Conservation (phyloP, 306 rosid species). For the Hylodesmum podocarpum region DNA sequence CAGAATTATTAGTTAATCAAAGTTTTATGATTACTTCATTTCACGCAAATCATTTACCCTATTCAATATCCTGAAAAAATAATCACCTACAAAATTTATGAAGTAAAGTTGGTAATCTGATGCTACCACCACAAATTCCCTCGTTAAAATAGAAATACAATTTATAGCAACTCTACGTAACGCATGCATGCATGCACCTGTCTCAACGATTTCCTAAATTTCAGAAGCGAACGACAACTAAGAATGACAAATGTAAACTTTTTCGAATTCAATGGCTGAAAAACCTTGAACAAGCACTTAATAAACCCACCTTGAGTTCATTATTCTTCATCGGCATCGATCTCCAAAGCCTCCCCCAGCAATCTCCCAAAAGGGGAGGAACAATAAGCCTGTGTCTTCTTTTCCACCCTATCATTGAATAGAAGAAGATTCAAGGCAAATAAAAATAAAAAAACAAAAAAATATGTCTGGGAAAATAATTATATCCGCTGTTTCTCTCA, state of each 20-base stretch:
- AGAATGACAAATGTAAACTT: neutral
- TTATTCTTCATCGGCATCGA: neutral
- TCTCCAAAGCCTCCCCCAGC: neutral
- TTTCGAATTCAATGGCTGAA: neutral
- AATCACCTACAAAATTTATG: no score
- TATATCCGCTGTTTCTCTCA: conserved; percentile 47
- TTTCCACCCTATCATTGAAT: neutral
- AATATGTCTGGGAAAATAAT: conserved; percentile 48
- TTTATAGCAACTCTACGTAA: no score
- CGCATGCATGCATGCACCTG: neutral
- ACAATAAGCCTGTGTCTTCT: neutral
- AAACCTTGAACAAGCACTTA: neutral
- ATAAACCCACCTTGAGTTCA: neutral
- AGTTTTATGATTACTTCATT: no score
- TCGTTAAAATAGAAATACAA: no score
- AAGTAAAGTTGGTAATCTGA: no score
- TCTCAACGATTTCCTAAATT: neutral
- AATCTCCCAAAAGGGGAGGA: conserved; percentile 10
- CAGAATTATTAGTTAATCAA: no score
- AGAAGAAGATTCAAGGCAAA: neutral
- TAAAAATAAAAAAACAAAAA: neutral
- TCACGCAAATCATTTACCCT: no score
- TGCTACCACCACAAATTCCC: no score
- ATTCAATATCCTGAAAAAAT: no score
- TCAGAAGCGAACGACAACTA: neutral